phyloP scores from a whole-genome alignment of 2,329 filamentous ascomycete species.

The Rosellinia necatrix region DNA sequence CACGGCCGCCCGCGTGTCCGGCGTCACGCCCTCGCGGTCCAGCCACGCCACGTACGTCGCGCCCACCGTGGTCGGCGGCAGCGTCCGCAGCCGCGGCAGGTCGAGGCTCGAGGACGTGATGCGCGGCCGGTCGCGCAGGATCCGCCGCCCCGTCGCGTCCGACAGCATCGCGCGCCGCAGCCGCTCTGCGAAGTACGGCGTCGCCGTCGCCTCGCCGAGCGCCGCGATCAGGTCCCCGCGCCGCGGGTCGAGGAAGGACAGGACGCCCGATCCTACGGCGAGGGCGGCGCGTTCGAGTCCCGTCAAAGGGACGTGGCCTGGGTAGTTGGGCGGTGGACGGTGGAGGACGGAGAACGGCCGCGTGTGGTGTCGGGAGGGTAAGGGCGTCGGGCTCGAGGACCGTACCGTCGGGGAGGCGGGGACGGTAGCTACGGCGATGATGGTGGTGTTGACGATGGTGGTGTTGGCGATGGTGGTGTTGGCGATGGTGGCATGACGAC shows the following conservation, averaged over 20 bases:
- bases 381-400: background rate
- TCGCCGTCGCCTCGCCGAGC: constrained; percentile 91
- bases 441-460: no score
- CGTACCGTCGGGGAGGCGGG: no score
- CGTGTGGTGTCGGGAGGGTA: background rate
- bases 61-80: constrained; percentile 78
- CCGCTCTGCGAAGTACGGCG: constrained; percentile 91
- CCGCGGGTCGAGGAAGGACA: constrained; percentile 73
- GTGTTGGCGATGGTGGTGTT: no score
- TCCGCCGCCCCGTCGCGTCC: constrained; percentile 81
- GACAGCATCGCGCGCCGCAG: constrained; percentile 91
- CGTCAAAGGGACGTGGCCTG: constrained; percentile 89
- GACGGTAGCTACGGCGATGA: no score
- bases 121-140: constrained; percentile 86
- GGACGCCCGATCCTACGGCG: constrained; percentile 65
- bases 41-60: constrained; percentile 86
- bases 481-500: no score
- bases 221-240: constrained; percentile 91
- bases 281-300: constrained; percentile 75
- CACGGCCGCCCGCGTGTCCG: constrained; percentile 82
- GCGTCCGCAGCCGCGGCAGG: constrained; percentile 69
- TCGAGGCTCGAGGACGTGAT: constrained; percentile 76
- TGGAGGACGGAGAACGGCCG: constrained; percentile 77
- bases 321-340: constrained; percentile 85
- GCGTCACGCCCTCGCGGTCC: constrained; percentile 90